Conservation (phyloP, 2,329 filamentous ascomycete species). For the Massarina eburnea region DNA sequence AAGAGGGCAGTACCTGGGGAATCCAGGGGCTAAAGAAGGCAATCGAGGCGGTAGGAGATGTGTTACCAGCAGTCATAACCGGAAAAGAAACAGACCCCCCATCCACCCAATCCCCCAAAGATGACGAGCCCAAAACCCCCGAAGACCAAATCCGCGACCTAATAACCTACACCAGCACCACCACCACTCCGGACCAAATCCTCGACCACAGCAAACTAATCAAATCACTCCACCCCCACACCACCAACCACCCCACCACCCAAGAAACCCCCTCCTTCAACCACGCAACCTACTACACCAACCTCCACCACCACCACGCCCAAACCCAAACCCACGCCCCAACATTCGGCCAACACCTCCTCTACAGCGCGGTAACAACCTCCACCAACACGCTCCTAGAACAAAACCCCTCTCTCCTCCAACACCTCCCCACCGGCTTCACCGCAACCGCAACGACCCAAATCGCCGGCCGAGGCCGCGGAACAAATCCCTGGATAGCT, state of each 20-base stretch:
- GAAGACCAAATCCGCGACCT: constrained; percentile 33
- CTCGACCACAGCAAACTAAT: constrained; percentile 73
- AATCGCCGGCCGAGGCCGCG: constrained; percentile 82
- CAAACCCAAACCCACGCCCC: constrained; percentile 57
- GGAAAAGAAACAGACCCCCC: constrained; percentile 33
- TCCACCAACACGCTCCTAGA: constrained; percentile 93
- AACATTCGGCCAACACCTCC: constrained; percentile 73
- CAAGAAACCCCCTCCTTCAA: constrained; percentile 85
- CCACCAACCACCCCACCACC: constrained; percentile 64
- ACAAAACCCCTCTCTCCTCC: constrained; percentile 82
- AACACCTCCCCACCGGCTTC: constrained; percentile 79
- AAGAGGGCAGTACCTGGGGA: constrained; percentile 54
- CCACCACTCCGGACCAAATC: constrained; percentile 57
- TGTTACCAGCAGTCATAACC: constrained; percentile 23
- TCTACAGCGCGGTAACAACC: constrained; percentile 91
- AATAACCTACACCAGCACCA: constrained; percentile 27
- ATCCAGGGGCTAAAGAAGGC: constrained; percentile 36
- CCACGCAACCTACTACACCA: constrained; percentile 75
- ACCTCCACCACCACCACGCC: constrained; percentile 67
- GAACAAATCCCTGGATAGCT: constrained; percentile 92
- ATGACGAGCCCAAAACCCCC: constrained; percentile 26
- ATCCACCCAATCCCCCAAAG: constrained; percentile 8
- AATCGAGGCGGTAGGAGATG: constrained; percentile 33
- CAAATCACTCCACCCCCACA: constrained; percentile 75
- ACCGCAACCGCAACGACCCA: constrained; percentile 86